Evolutionary conservation across 208 protist species (phyloP).

Genomic region (Naegleria gruberi): DNA sequence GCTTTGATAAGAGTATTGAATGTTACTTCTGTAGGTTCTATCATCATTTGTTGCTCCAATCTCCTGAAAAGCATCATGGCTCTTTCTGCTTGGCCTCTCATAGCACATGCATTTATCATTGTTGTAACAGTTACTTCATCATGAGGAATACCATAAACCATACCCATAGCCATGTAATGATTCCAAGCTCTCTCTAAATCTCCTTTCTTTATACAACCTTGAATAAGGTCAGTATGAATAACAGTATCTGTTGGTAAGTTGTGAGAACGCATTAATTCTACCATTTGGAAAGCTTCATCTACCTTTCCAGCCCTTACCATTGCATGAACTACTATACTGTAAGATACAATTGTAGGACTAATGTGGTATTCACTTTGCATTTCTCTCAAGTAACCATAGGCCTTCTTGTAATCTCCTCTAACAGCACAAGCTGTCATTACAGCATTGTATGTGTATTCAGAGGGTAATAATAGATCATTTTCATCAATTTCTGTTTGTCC

Average conservation of each 20-base stretch:
- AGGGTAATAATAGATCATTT: neutral
- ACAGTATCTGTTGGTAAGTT: neutral
- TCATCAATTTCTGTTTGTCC: neutral
- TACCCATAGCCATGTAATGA: neutral
- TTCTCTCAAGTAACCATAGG: neutral
- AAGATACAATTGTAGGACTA: neutral
- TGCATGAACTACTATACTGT: neutral
- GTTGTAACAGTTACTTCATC: neutral
- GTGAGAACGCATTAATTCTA: neutral
- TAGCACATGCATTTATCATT: neutral
- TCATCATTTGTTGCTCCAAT: neutral
- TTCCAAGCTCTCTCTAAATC: slow-evolving; percentile 15
- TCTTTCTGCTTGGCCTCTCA: neutral
- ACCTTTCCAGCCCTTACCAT: neutral
- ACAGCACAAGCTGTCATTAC: neutral
- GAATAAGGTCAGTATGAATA: neutral
- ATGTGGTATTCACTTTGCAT: neutral
- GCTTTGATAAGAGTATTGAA: neutral
- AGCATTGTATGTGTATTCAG: neutral
- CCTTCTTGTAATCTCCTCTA: neutral
- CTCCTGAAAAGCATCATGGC: neutral
- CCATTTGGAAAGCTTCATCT: neutral
- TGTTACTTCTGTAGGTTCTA: neutral
- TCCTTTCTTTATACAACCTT: neutral
- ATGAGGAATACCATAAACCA: neutral